Base-by-base conservation (phyloP, 2,329 filamentous ascomycete genomes). In the Aplosporella prunicola region DNA sequence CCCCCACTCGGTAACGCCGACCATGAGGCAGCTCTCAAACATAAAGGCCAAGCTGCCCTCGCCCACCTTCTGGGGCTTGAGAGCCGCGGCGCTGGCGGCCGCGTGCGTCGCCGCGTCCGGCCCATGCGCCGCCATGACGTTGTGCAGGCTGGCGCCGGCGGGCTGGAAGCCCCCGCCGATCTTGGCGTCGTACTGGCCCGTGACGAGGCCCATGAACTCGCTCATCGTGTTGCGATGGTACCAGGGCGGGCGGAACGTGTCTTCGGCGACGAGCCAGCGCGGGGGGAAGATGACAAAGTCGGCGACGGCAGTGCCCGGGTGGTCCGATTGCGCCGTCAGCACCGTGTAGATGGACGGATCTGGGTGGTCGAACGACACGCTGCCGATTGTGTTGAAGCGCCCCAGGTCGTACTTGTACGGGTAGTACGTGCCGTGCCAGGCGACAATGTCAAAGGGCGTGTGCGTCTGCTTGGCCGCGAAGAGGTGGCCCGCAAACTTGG, bases 201-300 rank as follows among this genome's bases (percentile, higher is more conserved):
- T 58, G 35, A 80, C 78, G 37, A 80, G 53, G 5, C 76, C 76
- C 76, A 80, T 80, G 56, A 80, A 80, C 51, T 80, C 76, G 3
- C 72, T 76, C 76, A 79, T 79, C 38, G 69, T 76, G 56, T 80
- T 80, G 29, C 76, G 72, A 59, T 83, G 80, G 62, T 80, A 83
- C 68, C 78, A 84, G 1, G 80, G 80, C 16, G 78, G 77, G 5
- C 79, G 72, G 66, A 82, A 83, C 0, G 80, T 83, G 20, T 80
- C 68, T 48, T 80, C 76, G 2, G 70, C 72, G 0, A 81, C 77
- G 22, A 82, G 69, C 79, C 79, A 84, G 34, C 79, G 69, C 2
- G 80, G 78, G 8, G 78, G 78, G 61, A 84, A 82, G 56, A 82
- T 76, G 49, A 82, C 76, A 47, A 84, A 82, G 61, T 84, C 80